phyloP scores from a whole-genome alignment of 768 basidiomycete species.

The Hebeloma cylindrosporum region DNA sequence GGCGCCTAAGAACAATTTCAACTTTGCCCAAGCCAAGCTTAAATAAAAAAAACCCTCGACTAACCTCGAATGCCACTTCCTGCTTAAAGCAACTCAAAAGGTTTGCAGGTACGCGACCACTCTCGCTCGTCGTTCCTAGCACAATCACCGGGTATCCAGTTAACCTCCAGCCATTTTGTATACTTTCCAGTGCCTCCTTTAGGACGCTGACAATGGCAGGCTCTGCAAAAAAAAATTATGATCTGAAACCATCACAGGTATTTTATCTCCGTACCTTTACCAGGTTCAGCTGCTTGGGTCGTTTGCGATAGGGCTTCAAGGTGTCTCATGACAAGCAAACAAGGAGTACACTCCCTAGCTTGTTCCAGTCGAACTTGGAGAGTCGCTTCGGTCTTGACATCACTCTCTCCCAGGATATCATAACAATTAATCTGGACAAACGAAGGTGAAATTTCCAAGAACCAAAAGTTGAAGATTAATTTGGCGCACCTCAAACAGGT shows the following conservation, averaged over 20 bases:
- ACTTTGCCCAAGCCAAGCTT: neutral
- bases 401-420: slow-evolving; percentile 76
- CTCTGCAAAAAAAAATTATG: slow-evolving; percentile 39
- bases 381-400: slow-evolving; percentile 69
- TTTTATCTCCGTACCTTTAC: slow-evolving; percentile 50
- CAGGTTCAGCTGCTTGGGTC: slow-evolving; percentile 60
- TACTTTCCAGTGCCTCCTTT: slow-evolving; percentile 60
- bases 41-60: slow-evolving; percentile 4
- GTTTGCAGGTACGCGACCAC: slow-evolving; percentile 59
- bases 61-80: slow-evolving; percentile 73
- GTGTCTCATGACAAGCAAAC: slow-evolving; percentile 77
- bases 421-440: slow-evolving; percentile 77
- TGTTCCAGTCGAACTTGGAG: slow-evolving; percentile 75
- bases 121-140: slow-evolving; percentile 70
- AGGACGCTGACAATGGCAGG: slow-evolving; percentile 55
- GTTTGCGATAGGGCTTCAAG: slow-evolving; percentile 77
- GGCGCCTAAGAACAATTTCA: slow-evolving; percentile 57
- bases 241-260: neutral
- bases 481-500: slow-evolving; percentile 67
- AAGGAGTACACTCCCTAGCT: slow-evolving; percentile 78
- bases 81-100: slow-evolving; percentile 83
- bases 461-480: neutral
- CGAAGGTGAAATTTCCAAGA: slow-evolving; percentile 4
- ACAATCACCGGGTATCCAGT: slow-evolving; percentile 74
- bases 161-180: slow-evolving; percentile 54